These are phyloP conservation scores for Phytophthora cactorum DNA, from an alignment of 352 stramenopile species.

Conservation along the genomic window DNA sequence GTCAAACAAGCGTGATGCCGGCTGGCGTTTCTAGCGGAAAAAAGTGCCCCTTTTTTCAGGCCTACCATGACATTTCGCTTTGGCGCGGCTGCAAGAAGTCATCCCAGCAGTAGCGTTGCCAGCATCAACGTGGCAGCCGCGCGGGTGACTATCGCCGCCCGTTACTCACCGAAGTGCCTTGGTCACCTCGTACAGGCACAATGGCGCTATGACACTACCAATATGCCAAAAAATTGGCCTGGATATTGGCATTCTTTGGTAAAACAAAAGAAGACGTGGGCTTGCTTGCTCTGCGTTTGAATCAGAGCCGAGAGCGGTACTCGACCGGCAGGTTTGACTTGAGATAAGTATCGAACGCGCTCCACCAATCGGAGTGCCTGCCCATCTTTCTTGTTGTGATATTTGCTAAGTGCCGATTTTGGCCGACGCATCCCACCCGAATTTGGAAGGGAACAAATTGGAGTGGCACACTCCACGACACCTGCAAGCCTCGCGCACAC, in stretches of 20 bases:
- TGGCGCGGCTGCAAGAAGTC: slow-evolving; percentile 9
- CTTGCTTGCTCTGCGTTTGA: background rate
- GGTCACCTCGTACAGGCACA: slow-evolving; percentile 19
- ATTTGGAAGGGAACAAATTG: slow-evolving; percentile 43
- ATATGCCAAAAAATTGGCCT: slow-evolving; percentile 9
- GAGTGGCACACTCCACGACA: slow-evolving; percentile 33
- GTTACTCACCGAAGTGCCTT: slow-evolving; percentile 12
- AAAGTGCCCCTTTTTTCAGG: slow-evolving; percentile 18
- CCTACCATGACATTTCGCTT: slow-evolving; percentile 27
- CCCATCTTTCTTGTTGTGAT: slow-evolving; percentile 41
- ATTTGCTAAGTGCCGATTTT: slow-evolving; percentile 29
- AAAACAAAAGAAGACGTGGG: background rate
- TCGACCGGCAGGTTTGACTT: background rate
- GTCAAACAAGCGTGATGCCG: slow-evolving; percentile 16
- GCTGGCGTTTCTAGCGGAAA: slow-evolving; percentile 24
- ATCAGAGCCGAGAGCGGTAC: background rate
- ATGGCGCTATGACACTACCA: background rate
- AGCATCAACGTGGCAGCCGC: slow-evolving; percentile 11
- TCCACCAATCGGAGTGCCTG: slow-evolving; percentile 28
- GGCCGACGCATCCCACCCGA: slow-evolving; percentile 34
- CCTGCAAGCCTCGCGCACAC: slow-evolving; percentile 13
- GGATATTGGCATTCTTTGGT: background rate
- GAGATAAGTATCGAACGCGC: background rate
- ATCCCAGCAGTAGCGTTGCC: slow-evolving; percentile 11
- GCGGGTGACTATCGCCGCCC: slow-evolving; percentile 12